Evolutionary conservation across 1,284 basidiomycete species (phyloP), one percentile per base, ranked within the genome.

Genomic region (Pyrrhoderma lamaoense): DNA sequence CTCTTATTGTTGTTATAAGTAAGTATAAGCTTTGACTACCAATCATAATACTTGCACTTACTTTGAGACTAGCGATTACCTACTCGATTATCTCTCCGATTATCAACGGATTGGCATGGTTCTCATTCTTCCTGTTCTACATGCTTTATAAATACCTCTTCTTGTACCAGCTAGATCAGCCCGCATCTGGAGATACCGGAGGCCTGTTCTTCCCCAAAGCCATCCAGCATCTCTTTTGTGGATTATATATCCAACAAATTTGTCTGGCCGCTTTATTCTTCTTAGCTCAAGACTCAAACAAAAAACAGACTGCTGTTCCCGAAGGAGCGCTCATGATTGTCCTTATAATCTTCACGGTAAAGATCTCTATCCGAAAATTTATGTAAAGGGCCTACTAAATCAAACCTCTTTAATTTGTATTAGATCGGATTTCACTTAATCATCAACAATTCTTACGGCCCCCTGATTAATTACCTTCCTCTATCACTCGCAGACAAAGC

Each of bases 171-270:
- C 80, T 85, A 62, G 86, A 93, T 58, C 85, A 89, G 63, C 81
- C 85, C 13, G 68, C 79, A 0, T 70, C 76, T 3, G 73, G 70
- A 48, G 95, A 99, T 59, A 98, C 95, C 0, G 94, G 93, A 23
- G 95, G 95, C 0, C 67, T 90, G 44, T 98, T 97, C 76, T 98
- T 95, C 75, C 93, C 93, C 44, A 91, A 88, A 69, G 95, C 96
- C 1, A 82, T 99, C 42, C 82, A 87, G 49, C 94, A 97, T 62
- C 65, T 95, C 38, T 96, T 98, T 61, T 89, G 93, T 13, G 95
- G 93, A 3, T 59, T 94, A 61, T 97, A 96, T 65, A 76, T 97
- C 49, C 78, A 88, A 61, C 82, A 89, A 64, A 63, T 95, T 47
- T 93, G 89, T 64, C 70, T 96, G 21, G 77, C 79, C 21, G 89